Evolutionary conservation across 345 rosid genomes (phyloP).

Genomic region (Eucalyptus cloeziana): DNA sequence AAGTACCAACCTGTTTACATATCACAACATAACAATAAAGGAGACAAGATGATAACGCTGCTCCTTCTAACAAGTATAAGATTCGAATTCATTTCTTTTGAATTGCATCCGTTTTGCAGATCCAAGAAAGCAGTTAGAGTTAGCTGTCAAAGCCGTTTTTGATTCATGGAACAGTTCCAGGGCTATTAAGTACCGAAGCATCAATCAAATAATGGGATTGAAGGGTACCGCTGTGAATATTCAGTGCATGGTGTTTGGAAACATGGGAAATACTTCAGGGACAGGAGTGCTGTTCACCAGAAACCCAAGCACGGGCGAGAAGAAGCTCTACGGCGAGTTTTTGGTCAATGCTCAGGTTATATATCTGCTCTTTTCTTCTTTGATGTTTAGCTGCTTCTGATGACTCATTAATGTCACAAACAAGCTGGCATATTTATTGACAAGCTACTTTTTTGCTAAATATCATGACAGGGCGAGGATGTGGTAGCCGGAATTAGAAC

Average conservation of each 20-base stretch:
- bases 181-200: slow-evolving; percentile 75
- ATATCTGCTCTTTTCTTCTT: background rate
- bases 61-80: background rate
- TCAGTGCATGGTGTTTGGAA: slow-evolving; percentile 93
- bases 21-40: background rate
- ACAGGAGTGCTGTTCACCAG: slow-evolving; percentile 94
- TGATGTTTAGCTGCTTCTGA: background rate
- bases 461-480: slow-evolving; percentile 64
- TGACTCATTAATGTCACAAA: background rate
- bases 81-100: background rate
- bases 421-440: background rate
- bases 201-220: slow-evolving; percentile 82
- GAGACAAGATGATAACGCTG: background rate
- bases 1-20: background rate
- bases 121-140: slow-evolving; percentile 60
- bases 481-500: slow-evolving; percentile 97
- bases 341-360: slow-evolving; percentile 84
- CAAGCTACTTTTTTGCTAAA: background rate
- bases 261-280: slow-evolving; percentile 94
- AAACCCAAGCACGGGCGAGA: slow-evolving; percentile 93
- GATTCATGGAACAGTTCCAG: slow-evolving; percentile 93
- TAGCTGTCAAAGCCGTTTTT: slow-evolving; percentile 74
- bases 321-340: slow-evolving; percentile 89
- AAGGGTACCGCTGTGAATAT: slow-evolving; percentile 93
- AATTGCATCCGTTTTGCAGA: slow-evolving; percentile 13